Evolutionary conservation across 768 basidiomycete species (phyloP).

Genomic region (Ramaria sp.): DNA sequence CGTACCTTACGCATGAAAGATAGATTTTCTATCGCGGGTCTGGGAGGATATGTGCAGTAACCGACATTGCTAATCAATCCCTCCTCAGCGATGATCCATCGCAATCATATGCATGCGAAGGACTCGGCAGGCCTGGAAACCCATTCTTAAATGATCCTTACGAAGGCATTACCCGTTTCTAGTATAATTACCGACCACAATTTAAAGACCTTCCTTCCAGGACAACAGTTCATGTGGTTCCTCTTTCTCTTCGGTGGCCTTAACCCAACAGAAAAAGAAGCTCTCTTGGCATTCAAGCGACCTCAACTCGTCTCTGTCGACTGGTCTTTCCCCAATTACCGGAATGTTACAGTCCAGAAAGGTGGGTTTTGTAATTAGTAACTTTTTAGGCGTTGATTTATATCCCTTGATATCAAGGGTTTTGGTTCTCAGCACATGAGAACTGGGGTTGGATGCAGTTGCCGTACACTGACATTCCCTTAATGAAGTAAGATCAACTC

Average conservation of each 20-base stretch:
- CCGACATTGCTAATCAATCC: not conserved
- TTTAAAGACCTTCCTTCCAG: not conserved
- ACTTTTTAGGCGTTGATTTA: not conserved
- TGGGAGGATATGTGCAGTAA: not conserved
- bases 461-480: not conserved
- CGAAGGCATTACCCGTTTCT: not conserved
- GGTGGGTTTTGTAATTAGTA: not conserved
- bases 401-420: not conserved
- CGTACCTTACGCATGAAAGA: not conserved
- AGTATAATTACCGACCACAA: too few species aligned
- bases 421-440: constrained; percentile 2
- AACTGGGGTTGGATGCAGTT: not conserved
- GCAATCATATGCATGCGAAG: not conserved
- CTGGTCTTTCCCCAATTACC: not conserved
- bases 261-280: not conserved
- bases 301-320: not conserved
- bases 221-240: constrained; percentile 1
- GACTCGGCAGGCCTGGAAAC: not conserved
- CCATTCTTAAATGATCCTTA: not conserved
- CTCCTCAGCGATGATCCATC: not conserved
- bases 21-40: not conserved
- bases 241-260: not conserved
- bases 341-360: not conserved
- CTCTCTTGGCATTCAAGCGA: not conserved
- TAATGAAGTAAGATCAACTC: not conserved